These are phyloP conservation scores for Ustanciosporium gigantosporum DNA, from an alignment of 1,284 basidiomycete species.

Conservation along the genomic window DNA sequence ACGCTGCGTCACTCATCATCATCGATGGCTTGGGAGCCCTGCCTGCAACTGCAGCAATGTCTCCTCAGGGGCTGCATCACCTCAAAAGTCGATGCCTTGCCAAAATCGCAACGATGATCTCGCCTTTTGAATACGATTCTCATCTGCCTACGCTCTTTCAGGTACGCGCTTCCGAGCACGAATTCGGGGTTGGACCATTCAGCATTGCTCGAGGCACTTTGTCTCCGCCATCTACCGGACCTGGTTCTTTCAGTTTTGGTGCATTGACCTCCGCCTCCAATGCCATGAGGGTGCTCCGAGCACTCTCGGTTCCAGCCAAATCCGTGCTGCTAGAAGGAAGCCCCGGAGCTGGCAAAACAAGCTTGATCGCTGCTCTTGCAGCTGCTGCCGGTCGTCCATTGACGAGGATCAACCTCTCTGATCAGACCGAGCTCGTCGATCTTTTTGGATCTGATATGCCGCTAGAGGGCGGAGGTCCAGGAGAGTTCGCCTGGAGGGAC, in stretches of 20 bases:
- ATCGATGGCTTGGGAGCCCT: constrained; percentile 62
- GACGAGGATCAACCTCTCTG: constrained; percentile 96
- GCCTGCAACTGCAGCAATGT: constrained; percentile 57
- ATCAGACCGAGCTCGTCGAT: constrained; percentile 96
- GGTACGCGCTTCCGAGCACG: constrained; percentile 50
- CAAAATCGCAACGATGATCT: constrained; percentile 62
- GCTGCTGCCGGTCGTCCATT: constrained; percentile 77
- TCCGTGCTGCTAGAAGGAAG: constrained; percentile 95
- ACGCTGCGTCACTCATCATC: constrained; percentile 62
- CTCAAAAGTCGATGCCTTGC: constrained; percentile 66
- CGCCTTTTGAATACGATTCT: constrained; percentile 26
- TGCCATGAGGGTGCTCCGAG: constrained; percentile 84
- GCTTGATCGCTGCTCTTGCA: constrained; percentile 84
- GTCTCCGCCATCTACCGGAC: constrained; percentile 34
- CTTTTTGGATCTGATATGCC: constrained; percentile 96
- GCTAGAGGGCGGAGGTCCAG: constrained; percentile 84
- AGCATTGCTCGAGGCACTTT: constrained; percentile 69
- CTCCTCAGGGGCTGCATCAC: constrained; percentile 69
- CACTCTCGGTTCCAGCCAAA: constrained; percentile 79
- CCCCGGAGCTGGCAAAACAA: constrained; percentile 99
- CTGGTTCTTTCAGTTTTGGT: constrained; percentile 72
- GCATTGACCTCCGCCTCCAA: constrained; percentile 89
- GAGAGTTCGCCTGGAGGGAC: constrained; percentile 96
- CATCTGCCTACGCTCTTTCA: constrained; percentile 63
- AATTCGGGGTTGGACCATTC: constrained; percentile 76